Conservation (phyloP, 2,329 filamentous ascomycete species). For the Alternaria arborescens region DNA sequence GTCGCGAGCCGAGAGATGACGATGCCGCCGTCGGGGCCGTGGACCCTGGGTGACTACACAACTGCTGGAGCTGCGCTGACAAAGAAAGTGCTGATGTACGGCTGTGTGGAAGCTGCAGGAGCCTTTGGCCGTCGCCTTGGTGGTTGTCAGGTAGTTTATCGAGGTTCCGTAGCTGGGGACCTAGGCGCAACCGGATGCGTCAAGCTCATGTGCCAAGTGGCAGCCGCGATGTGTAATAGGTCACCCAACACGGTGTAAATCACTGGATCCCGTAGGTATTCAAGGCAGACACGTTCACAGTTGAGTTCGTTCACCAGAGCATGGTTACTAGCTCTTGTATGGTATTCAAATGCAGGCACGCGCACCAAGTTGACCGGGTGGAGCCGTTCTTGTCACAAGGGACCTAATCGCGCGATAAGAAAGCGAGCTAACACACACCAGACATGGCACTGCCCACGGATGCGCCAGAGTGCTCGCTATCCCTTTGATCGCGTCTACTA, state of each 20-base stretch:
- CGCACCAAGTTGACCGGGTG: conserved; percentile 24
- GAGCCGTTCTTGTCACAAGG: conserved; percentile 26
- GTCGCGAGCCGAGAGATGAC: conserved; percentile 33
- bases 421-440: conserved; percentile 20
- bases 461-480: conserved; percentile 1
- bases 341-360: conserved; percentile 20
- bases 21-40: conserved; percentile 8
- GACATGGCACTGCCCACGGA: conserved; percentile 1
- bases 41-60: conserved; percentile 1
- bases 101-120: neutral
- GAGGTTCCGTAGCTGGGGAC: conserved; percentile 18
- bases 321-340: neutral
- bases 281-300: neutral
- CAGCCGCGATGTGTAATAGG: conserved; percentile 25
- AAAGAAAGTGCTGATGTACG: neutral
- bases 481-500: neutral
- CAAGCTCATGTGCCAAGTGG: conserved; percentile 35
- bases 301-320: neutral
- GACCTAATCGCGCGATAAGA: conserved; percentile 28
- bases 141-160: conserved; percentile 16
- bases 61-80: conserved; percentile 10
- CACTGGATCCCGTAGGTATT: neutral
- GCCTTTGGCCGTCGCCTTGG: conserved; percentile 8
- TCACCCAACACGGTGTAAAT: conserved; percentile 11
- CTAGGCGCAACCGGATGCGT: conserved; percentile 30